Percentiles rank a stretch among this genome's conserved stretches.
These are phyloP conservation scores for Oryza glumipatula DNA, from an alignment of 176 grass and related monocot genomes.

Conservation along the genomic window DNA sequence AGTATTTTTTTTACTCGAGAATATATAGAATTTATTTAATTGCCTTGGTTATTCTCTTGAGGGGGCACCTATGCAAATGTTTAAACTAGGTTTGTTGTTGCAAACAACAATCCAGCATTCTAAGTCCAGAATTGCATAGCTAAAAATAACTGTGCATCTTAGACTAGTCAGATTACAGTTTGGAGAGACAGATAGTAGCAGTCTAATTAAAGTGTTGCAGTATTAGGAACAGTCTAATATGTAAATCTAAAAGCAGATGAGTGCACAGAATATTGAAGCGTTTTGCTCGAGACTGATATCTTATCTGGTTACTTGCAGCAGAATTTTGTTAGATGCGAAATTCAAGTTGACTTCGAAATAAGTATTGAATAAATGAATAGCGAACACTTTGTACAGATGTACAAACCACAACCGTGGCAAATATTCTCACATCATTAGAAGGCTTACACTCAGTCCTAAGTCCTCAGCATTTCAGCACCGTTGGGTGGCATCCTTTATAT, in stretches of 20 bases:
- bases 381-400: neutral
- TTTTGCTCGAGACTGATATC: neutral
- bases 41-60: neutral
- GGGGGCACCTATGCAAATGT: neutral
- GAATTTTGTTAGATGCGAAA: neutral
- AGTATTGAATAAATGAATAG: neutral
- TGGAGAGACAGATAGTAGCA: neutral
- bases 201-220: neutral
- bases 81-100: neutral
- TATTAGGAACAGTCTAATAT: neutral
- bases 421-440: neutral
- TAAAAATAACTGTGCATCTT: slow-evolving; percentile 16
- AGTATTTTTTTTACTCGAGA: neutral
- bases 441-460: neutral
- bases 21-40: neutral
- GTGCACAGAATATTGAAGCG: neutral
- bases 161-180: neutral
- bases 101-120: neutral
- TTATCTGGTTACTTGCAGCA: neutral
- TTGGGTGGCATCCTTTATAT: neutral
- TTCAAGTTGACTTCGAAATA: neutral
- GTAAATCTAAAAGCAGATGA: slow-evolving; percentile 6
- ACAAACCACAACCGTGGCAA: neutral
- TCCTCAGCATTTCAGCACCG: neutral
- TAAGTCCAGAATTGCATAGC: neutral